phyloP scores from a whole-genome alignment of 371 early-diverging fungal species.

The Mucor lusitanicus region DNA sequence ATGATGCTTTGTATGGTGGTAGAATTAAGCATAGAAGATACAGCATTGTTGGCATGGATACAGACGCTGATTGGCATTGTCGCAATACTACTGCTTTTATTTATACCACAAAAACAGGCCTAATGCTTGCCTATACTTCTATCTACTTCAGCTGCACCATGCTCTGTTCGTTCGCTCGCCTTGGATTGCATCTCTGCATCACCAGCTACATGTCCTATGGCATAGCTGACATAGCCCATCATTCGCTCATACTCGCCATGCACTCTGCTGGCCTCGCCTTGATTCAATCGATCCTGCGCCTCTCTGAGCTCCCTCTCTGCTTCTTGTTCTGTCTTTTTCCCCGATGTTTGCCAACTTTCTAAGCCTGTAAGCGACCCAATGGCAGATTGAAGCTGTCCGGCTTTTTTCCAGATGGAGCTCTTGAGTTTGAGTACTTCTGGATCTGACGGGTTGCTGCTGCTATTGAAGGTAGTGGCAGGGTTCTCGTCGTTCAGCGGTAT shows the following conservation, averaged over 20 bases:
- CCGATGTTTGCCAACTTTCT: slow-evolving; percentile 28
- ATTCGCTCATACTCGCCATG: slow-evolving; percentile 46
- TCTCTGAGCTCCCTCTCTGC: slow-evolving; percentile 31
- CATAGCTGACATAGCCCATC: slow-evolving; percentile 35
- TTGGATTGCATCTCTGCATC: slow-evolving; percentile 45
- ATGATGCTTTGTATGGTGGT: too few relatives aligned
- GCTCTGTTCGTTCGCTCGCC: slow-evolving; percentile 24
- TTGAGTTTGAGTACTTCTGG: slow-evolving; percentile 28
- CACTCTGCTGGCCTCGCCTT: slow-evolving; percentile 36
- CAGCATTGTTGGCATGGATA: too few relatives aligned
- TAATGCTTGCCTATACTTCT: not conserved
- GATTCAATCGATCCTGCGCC: slow-evolving; percentile 22
- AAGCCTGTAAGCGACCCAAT: slow-evolving; percentile 32
- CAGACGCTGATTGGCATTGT: too few relatives aligned
- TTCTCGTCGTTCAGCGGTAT: not conserved
- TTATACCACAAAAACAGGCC: not conserved
- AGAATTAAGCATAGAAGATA: too few relatives aligned
- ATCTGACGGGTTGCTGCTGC: slow-evolving; percentile 9
- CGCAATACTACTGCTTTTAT: not conserved
- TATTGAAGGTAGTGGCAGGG: not conserved
- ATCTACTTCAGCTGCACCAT: slow-evolving; percentile 36
- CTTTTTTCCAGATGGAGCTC: slow-evolving; percentile 33
- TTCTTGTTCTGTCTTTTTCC: slow-evolving; percentile 23
- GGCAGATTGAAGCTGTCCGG: slow-evolving; percentile 34
- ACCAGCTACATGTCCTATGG: slow-evolving; percentile 44